These are phyloP conservation scores for Lactifluus volemus DNA, from an alignment of 768 basidiomycete genomes.

Conservation along the genomic window DNA sequence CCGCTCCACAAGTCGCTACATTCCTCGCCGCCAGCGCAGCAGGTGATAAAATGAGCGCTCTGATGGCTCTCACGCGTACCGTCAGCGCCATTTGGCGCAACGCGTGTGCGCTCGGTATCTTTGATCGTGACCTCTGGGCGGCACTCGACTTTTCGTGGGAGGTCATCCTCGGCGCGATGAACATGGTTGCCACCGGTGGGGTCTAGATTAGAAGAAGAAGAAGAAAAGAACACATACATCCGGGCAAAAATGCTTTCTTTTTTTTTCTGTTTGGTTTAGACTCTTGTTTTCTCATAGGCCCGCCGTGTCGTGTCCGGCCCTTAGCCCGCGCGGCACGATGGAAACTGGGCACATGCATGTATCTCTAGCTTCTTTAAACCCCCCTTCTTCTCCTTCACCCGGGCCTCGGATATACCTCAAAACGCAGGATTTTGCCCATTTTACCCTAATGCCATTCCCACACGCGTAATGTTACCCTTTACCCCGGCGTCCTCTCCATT, in stretches of 20 bases:
- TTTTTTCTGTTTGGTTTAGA: not conserved
- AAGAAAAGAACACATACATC: not conserved
- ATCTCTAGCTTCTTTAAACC: conserved; percentile 13
- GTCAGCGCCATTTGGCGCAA: conserved; percentile 70
- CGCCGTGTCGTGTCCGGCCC: conserved; percentile 12
- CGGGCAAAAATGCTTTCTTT: not conserved
- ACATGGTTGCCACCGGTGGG: conserved; percentile 21
- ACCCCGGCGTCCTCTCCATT: not conserved
- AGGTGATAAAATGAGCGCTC: conserved; percentile 29
- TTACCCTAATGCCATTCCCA: conserved; percentile 7
- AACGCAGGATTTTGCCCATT: not conserved
- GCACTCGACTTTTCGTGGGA: conserved; percentile 62
- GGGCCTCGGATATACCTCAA: conserved; percentile 7
- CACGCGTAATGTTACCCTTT: not conserved
- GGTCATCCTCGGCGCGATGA: conserved; percentile 52
- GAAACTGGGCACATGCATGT: conserved; percentile 14
- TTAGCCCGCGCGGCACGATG: conserved; percentile 11
- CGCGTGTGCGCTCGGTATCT: conserved; percentile 57
- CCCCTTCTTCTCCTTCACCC: not conserved
- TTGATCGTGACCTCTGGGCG: conserved; percentile 57
- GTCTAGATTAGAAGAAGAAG: not conserved
- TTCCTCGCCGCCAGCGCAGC: conserved; percentile 21
- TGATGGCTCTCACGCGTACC: conserved; percentile 39
- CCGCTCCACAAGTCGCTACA: conserved; percentile 20
- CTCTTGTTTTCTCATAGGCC: not conserved